phyloP scores from a whole-genome alignment of 345 rosid genomes.

The Eucalyptus fibrosa region DNA sequence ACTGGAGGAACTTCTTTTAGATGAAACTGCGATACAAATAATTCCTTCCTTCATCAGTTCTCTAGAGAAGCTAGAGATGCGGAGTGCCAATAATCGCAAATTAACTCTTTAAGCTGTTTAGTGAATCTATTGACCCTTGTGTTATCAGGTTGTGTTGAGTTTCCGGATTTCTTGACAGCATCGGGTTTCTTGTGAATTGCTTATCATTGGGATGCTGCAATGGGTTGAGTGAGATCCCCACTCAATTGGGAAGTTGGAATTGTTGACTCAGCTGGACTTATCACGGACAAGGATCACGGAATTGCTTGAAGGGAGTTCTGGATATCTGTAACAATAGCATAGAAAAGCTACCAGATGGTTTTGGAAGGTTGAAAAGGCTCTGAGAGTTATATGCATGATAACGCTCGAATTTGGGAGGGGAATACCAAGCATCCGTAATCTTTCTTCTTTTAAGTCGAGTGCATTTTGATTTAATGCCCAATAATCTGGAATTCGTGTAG shows the following conservation, averaged over 20 bases:
- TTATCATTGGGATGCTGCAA: neutral
- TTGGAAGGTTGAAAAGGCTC: too few relatives aligned
- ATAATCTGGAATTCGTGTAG: too few relatives aligned
- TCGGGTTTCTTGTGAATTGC: neutral
- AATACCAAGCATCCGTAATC: too few relatives aligned
- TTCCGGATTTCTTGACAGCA: neutral
- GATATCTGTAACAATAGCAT: neutral
- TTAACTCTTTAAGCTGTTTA: neutral
- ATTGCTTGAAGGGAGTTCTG: neutral
- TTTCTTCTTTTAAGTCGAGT: too few relatives aligned
- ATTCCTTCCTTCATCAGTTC: neutral
- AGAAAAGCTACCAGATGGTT: too few relatives aligned
- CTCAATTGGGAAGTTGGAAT: neutral
- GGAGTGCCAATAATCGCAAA: neutral
- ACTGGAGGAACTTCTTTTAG: neutral
- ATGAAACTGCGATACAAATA: neutral
- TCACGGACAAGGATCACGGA: fast-evolving
- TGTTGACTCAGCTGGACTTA: neutral
- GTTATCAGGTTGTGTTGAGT: neutral
- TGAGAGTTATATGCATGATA: too few relatives aligned
- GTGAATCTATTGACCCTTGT: neutral
- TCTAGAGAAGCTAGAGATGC: neutral
- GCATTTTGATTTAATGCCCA: too few relatives aligned
- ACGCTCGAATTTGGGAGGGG: too few relatives aligned
- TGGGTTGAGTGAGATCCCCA: neutral